Evolutionary conservation across 2,329 filamentous ascomycete genomes (phyloP).

Genomic region (Sclerotinia glacialis): DNA sequence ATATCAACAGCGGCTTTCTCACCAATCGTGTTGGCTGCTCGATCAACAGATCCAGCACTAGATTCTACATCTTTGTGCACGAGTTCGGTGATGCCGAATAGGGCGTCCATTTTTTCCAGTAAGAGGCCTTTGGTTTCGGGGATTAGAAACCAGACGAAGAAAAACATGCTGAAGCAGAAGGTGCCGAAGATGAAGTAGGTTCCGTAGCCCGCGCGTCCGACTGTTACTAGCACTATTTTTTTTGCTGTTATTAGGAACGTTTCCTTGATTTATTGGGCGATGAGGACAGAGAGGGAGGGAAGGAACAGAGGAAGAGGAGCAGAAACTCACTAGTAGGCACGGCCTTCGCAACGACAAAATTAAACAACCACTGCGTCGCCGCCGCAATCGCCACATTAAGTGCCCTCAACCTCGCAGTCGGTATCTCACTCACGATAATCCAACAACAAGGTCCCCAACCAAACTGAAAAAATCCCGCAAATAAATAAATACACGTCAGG

Average conservation of each 20-base stretch:
- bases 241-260: background rate
- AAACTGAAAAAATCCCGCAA: conserved; percentile 67
- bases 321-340: conserved; percentile 54
- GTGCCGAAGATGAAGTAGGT: conserved; percentile 64
- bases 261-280: background rate
- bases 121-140: conserved; percentile 67
- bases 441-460: conserved; percentile 69
- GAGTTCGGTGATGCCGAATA: conserved; percentile 17
- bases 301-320: background rate
- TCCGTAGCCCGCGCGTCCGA: conserved; percentile 46
- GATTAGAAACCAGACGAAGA: conserved; percentile 40
- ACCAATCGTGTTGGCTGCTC: background rate
- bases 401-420: conserved; percentile 61
- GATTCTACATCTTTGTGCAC: conserved; percentile 17
- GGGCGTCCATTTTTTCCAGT: conserved; percentile 48
- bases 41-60: background rate
- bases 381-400: conserved; percentile 67
- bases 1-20: background rate
- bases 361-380: conserved; percentile 71
- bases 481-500: conserved; percentile 69
- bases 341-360: conserved; percentile 67
- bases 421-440: conserved; percentile 68
- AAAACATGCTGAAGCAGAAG: conserved; percentile 61
- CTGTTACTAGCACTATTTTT: conserved; percentile 46
- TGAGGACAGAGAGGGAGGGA: no score